phyloP scores from a whole-genome alignment of 1,284 basidiomycete genomes.

The Rhodotorula sp. region DNA sequence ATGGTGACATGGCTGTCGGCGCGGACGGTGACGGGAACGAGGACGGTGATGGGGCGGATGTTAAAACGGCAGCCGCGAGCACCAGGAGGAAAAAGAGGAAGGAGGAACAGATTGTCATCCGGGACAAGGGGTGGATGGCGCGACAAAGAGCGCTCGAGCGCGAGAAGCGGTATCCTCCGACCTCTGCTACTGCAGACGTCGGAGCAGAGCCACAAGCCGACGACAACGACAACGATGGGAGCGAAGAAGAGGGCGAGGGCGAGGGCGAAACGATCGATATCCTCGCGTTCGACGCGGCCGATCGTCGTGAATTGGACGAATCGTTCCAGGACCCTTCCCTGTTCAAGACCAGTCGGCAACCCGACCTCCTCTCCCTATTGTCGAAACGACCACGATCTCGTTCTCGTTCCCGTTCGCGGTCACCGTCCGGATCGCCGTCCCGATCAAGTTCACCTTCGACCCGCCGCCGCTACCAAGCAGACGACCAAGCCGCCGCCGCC shows the following conservation, averaged over 20 bases:
- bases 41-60: no score
- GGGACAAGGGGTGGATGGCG: constrained; percentile 7
- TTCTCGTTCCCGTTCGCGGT: not conserved
- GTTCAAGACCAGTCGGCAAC: not conserved
- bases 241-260: not conserved
- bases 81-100: not conserved
- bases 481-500: not conserved
- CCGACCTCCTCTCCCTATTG: not conserved
- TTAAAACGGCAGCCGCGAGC: no score
- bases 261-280: constrained; percentile 10
- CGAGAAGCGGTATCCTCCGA: not conserved
- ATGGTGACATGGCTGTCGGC: not conserved
- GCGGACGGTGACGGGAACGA: constrained; percentile 7
- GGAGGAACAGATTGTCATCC: constrained; percentile 22
- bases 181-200: not conserved
- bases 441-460: not conserved
- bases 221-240: not conserved
- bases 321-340: not conserved
- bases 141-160: not conserved
- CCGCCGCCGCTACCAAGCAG: not conserved
- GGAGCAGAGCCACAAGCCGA: not conserved
- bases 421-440: no score
- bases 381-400: not conserved
- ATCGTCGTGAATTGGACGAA: not conserved
- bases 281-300: not conserved